Evolutionary conservation across 192 early-diverging fungal genomes (phyloP).

Genomic region (Jimgerdemannia lactiflua): DNA sequence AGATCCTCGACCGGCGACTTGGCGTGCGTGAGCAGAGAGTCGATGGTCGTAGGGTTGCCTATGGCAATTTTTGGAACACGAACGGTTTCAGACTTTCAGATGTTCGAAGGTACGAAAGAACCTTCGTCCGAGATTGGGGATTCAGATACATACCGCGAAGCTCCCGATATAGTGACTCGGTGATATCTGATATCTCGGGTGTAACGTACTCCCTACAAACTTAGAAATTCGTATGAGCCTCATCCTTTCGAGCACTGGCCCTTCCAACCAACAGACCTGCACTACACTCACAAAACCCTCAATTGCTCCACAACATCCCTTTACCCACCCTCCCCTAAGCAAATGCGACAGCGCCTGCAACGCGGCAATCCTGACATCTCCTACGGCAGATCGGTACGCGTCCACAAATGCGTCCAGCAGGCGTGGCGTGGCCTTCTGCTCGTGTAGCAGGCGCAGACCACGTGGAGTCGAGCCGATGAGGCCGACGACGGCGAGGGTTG

Average conservation of each 20-base stretch:
- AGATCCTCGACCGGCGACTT: conserved; percentile 25
- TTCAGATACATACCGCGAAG: not conserved
- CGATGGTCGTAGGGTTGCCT: conserved; percentile 17
- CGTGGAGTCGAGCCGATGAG: conserved; percentile 18
- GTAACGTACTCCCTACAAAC: not conserved
- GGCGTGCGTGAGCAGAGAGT: conserved; percentile 10
- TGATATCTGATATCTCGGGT: not conserved
- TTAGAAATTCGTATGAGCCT: no score
- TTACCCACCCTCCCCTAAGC: conserved; percentile 24
- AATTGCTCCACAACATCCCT: no score
- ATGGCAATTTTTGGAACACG: not conserved
- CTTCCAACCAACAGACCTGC: no score
- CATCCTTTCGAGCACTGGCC: no score
- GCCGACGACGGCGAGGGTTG: conserved; percentile 24
- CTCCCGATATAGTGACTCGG: not conserved
- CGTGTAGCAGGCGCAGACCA: conserved; percentile 20
- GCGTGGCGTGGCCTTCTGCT: not conserved
- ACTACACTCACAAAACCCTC: no score
- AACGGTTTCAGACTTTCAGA: not conserved
- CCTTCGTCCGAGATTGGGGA: no score
- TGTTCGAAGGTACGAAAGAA: not conserved
- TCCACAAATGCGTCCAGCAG: conserved; percentile 14
- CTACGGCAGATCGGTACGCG: conserved; percentile 12
- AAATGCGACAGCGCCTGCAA: conserved; percentile 32
- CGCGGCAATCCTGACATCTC: conserved; percentile 20